Evolutionary conservation across 495 filamentous ascomycete genomes (phyloP).

Genomic region (Cercophora scortea): DNA sequence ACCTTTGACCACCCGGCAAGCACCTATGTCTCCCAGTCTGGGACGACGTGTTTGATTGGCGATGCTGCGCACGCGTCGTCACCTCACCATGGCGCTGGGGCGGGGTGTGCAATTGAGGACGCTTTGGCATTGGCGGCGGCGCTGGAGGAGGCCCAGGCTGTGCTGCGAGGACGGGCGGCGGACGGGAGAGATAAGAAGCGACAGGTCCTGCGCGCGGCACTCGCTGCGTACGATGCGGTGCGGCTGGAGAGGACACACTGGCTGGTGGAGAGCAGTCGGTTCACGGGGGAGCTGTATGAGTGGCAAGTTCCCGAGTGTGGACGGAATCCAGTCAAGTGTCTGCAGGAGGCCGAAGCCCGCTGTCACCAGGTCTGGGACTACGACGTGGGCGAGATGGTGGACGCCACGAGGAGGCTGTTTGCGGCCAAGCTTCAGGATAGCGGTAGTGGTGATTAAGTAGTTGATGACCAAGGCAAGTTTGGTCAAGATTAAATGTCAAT

Average conservation of each 20-base stretch:
- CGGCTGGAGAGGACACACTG: constrained; percentile 30
- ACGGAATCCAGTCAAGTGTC: constrained; percentile 22
- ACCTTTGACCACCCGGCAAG: constrained; percentile 34
- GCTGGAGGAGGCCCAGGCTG: constrained; percentile 14
- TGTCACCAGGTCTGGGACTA: constrained; percentile 36
- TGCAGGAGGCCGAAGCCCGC: constrained; percentile 13
- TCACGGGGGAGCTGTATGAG: constrained; percentile 32
- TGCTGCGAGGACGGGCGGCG: background rate
- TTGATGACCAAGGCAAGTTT: no score
- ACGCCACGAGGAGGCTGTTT: background rate
- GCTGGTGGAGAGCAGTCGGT: constrained; percentile 26
- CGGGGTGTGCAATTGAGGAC: constrained; percentile 49
- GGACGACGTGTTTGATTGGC: constrained; percentile 38
- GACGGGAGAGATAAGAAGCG: background rate
- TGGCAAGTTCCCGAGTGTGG: constrained; percentile 23
- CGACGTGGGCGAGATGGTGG: constrained; percentile 28
- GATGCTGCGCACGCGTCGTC: constrained; percentile 35
- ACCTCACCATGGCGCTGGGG: constrained; percentile 48
- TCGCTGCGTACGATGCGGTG: constrained; percentile 28
- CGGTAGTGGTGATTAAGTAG: no score
- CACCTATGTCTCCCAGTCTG: constrained; percentile 21
- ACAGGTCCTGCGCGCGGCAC: constrained; percentile 19
- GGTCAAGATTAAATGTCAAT: no score
- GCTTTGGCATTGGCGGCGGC: constrained; percentile 34
- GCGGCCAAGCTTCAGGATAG: no score